phyloP scores from a whole-genome alignment of 2,329 filamentous ascomycete species.

The Corniculantispora saksenae region DNA sequence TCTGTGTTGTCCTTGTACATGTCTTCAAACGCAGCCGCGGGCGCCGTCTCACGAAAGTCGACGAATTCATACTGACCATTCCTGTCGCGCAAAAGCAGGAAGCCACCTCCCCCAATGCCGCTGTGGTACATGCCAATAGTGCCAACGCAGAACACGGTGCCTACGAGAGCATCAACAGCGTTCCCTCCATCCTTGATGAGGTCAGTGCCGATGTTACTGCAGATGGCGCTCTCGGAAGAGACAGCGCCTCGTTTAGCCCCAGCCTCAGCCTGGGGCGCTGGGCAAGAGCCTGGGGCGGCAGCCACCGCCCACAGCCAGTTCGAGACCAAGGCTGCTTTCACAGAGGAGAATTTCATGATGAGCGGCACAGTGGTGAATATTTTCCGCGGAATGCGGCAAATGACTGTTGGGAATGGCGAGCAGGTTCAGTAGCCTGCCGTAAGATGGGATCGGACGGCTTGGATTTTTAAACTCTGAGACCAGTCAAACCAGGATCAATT shows the following conservation, averaged over 20 bases:
- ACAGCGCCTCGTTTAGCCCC: constrained; percentile 52
- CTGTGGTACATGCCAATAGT: constrained; percentile 65
- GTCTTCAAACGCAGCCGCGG: constrained; percentile 73
- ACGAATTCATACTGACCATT: constrained; percentile 75
- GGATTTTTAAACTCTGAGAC: too few species aligned
- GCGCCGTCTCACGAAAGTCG: constrained; percentile 84
- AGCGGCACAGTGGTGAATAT: neutral
- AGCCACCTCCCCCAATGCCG: constrained; percentile 78
- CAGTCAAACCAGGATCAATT: neutral
- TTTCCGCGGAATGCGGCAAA: too few species aligned
- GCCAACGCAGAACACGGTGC: constrained; percentile 65
- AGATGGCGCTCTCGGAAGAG: constrained; percentile 60
- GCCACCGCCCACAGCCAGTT: neutral
- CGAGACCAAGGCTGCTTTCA: neutral
- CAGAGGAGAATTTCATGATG: neutral
- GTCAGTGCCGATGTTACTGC: constrained; percentile 59
- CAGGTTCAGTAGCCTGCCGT: too few species aligned
- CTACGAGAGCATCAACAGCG: constrained; percentile 66
- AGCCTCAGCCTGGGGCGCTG: neutral
- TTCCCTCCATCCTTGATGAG: constrained; percentile 62
- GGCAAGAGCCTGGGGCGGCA: constrained; percentile 5
- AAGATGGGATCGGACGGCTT: too few species aligned
- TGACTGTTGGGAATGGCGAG: too few species aligned
- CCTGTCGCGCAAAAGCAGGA: constrained; percentile 67
- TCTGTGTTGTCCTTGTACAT: constrained; percentile 75